Evolutionary conservation across 495 filamentous ascomycete genomes (phyloP).

Genomic region (Neurospora cerealis): DNA sequence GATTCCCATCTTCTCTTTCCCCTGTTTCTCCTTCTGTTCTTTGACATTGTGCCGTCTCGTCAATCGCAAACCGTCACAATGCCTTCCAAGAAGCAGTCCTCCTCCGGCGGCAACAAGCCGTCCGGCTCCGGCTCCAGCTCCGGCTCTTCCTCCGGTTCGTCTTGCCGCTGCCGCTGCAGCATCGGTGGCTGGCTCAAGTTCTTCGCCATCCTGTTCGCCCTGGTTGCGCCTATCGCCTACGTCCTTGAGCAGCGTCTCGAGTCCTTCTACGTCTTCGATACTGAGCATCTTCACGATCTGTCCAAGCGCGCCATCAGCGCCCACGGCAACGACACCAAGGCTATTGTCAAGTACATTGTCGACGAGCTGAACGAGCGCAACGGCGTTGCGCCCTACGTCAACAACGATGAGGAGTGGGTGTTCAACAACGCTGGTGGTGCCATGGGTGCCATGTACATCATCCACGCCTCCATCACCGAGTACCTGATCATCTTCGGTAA

Average conservation of each 20-base stretch:
- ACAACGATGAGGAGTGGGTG: conserved; percentile 54
- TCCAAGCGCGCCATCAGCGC: conserved; percentile 51
- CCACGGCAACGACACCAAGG: conserved; percentile 61
- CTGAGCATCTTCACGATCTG: conserved; percentile 57
- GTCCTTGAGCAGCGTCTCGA: conserved; percentile 59
- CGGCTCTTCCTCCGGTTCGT: background rate
- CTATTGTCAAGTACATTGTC: conserved; percentile 57
- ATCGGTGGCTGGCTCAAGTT: conserved; percentile 37
- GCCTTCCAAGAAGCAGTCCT: conserved; percentile 7
- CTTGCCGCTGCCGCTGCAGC: conserved; percentile 12
- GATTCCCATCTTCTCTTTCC: background rate
- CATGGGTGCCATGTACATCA: conserved; percentile 85
- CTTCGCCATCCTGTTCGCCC: conserved; percentile 49
- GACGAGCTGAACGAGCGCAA: conserved; percentile 38
- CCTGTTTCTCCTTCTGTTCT: background rate
- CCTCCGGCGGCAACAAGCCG: background rate
- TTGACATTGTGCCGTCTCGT: background rate
- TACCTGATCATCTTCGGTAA: conserved; percentile 71
- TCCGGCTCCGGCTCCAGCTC: conserved; percentile 4
- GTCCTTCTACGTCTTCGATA: conserved; percentile 68
- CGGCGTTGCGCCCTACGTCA: conserved; percentile 38
- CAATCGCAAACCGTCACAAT: conserved; percentile 5
- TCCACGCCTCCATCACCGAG: conserved; percentile 67
- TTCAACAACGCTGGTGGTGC: conserved; percentile 76
- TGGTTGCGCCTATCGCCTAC: conserved; percentile 50